Percentiles rank a stretch among this genome's conserved stretches.
phyloP scores from a whole-genome alignment of 306 rosid genomes.

The Cotoneaster glaucophyllus region DNA sequence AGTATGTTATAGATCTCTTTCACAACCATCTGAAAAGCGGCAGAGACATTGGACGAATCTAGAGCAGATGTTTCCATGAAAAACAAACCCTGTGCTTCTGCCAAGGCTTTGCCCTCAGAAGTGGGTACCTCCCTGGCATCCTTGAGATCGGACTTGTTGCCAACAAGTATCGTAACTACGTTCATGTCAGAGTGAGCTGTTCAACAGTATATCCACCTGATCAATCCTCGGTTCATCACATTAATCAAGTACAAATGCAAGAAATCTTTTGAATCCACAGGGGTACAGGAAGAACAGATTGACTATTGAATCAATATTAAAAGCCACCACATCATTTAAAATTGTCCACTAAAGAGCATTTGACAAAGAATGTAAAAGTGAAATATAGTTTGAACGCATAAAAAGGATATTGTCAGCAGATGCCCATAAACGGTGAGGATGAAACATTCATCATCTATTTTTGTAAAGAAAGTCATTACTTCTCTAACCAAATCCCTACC shows the following conservation, averaged over 20 bases:
- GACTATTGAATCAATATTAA: not conserved
- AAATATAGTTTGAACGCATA: not conserved
- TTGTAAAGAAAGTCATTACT: not conserved
- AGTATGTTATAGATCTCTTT: constrained; percentile 87
- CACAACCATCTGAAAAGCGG: constrained; percentile 90
- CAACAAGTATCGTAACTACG: constrained; percentile 88
- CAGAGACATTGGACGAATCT: constrained; percentile 80
- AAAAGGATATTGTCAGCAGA: not conserved
- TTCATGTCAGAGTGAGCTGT: constrained; percentile 99
- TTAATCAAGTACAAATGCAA: constrained; percentile 18
- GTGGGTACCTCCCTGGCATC: constrained; percentile 93
- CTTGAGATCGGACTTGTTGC: constrained; percentile 93
- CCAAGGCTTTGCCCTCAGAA: constrained; percentile 80
- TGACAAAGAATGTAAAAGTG: not conserved
- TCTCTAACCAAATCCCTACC: not conserved
- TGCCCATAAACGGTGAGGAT: not conserved
- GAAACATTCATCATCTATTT: not conserved
- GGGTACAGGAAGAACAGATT: not conserved
- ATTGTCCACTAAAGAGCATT: not conserved
- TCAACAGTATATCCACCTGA: constrained; percentile 38
- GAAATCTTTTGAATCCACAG: not conserved
- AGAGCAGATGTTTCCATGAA: constrained; percentile 98
- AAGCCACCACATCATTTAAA: not conserved
- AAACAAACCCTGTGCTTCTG: constrained; percentile 91
- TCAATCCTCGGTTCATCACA: constrained; percentile 38